These are phyloP conservation scores for Fraxinus platypoda DNA, from an alignment of 305 asterid species.

Conservation along the genomic window DNA sequence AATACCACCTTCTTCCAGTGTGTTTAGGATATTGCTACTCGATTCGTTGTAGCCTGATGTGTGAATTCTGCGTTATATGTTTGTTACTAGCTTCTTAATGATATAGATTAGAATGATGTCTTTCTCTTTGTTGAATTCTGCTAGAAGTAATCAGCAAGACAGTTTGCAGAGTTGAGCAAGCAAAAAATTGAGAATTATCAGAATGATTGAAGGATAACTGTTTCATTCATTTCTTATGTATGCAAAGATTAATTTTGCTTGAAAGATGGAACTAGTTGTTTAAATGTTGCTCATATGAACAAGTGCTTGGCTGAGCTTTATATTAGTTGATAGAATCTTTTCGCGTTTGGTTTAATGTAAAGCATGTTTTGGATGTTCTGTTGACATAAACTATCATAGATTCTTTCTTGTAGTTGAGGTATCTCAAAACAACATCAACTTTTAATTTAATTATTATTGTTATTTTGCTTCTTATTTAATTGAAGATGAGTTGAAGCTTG, in stretches of 20 bases:
- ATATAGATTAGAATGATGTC: not conserved
- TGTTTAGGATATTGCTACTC: not conserved
- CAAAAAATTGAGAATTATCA: not conserved
- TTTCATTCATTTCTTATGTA: not conserved
- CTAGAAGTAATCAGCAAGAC: not conserved
- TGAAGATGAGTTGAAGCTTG: not conserved
- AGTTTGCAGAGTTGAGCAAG: not conserved
- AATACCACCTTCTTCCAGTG: not conserved
- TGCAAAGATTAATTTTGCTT: not conserved
- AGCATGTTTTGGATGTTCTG: not conserved
- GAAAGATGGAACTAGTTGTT: not conserved
- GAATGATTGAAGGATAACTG: not conserved
- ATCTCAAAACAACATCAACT: not conserved
- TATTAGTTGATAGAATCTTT: not conserved
- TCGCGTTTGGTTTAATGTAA: not conserved
- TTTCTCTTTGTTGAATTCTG: not conserved
- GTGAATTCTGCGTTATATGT: not conserved
- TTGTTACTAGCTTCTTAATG: not conserved
- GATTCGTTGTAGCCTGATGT: not conserved
- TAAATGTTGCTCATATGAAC: not conserved
- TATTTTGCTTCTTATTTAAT: constrained; percentile 13
- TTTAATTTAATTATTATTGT: not conserved
- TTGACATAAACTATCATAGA: not conserved
- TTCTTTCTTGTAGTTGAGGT: not conserved
- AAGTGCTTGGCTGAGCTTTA: not conserved